Conservation (phyloP, 2,329 filamentous ascomycete species). For the Alternaria sp. region DNA sequence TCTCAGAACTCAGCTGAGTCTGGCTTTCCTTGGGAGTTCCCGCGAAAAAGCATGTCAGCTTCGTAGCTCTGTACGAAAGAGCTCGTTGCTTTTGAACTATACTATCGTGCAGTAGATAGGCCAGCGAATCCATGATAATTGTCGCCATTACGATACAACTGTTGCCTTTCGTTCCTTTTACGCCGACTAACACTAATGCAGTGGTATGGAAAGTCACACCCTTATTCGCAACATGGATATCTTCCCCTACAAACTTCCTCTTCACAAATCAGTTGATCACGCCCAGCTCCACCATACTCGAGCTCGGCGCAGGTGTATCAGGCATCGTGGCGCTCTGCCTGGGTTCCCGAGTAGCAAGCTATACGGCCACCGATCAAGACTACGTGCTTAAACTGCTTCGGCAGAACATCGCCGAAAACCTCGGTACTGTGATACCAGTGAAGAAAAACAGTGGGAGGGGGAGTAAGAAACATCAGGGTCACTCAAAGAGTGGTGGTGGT, state of each 20-base stretch:
- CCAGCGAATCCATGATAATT: not conserved
- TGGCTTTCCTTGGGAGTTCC: slow-evolving; percentile 32
- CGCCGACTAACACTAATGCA: slow-evolving; percentile 40
- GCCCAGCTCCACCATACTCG: slow-evolving; percentile 69
- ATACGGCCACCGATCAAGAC: slow-evolving; percentile 85
- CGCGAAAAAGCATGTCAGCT: not conserved
- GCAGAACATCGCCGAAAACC: slow-evolving; percentile 76
- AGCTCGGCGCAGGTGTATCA: slow-evolving; percentile 89
- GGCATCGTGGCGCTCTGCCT: slow-evolving; percentile 78
- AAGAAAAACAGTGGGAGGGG: slow-evolving; percentile 15
- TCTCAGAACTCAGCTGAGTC: slow-evolving; percentile 22
- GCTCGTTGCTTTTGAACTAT: not conserved
- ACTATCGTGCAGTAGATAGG: not conserved
- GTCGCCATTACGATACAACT: not conserved
- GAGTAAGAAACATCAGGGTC: slow-evolving; percentile 35
- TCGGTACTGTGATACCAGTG: slow-evolving; percentile 19
- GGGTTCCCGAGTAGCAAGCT: slow-evolving; percentile 66
- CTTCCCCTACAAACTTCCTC: slow-evolving; percentile 68
- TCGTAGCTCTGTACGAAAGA: not conserved
- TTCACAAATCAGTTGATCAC: slow-evolving; percentile 64
- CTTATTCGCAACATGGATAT: slow-evolving; percentile 81
- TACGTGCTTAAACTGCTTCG: slow-evolving; percentile 83
- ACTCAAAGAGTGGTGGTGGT: slow-evolving; percentile 1
- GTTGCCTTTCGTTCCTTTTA: not conserved
- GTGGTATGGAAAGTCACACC: slow-evolving; percentile 94